These are phyloP conservation scores for Begonia masoniana DNA, from an alignment of 306 rosid genomes.

Conservation along the genomic window DNA sequence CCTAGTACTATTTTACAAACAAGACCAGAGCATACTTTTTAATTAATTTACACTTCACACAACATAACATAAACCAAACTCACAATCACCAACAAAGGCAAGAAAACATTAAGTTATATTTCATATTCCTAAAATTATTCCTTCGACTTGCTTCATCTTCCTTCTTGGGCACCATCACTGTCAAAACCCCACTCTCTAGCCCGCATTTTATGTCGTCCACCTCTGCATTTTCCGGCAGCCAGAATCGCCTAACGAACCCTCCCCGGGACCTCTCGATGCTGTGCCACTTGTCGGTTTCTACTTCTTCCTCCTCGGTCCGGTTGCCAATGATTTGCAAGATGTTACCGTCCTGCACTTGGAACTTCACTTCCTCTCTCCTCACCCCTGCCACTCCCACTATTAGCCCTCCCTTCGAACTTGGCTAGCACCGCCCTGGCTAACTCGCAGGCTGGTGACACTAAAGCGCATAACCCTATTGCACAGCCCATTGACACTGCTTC, in stretches of 20 bases:
- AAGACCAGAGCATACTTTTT: too few species aligned
- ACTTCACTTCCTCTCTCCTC: conserved; percentile 26
- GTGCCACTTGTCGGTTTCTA: conserved; percentile 19
- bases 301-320: conserved; percentile 22
- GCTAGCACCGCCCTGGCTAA: conserved; percentile 14
- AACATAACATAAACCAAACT: too few species aligned
- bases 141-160: conserved; percentile 2
- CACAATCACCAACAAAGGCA: too few species aligned
- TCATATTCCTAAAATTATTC: conserved; percentile 15
- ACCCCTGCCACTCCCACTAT: conserved; percentile 9
- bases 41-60: too few species aligned
- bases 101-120: conserved; percentile 8
- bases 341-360: conserved; percentile 22
- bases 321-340: conserved; percentile 28
- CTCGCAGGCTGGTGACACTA: conserved; percentile 25
- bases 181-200: conserved; percentile 18
- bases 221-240: conserved; percentile 17
- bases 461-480: conserved; percentile 22
- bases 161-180: conserved; percentile 13
- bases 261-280: conserved; percentile 18
- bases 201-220: conserved; percentile 10
- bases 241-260: conserved; percentile 18
- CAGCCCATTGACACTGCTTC: conserved; percentile 23
- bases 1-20: too few species aligned
- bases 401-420: conserved; percentile 8